Conservation (phyloP, 1,139 yeast genomes). For the Trichomonascaceae sp. region DNA sequence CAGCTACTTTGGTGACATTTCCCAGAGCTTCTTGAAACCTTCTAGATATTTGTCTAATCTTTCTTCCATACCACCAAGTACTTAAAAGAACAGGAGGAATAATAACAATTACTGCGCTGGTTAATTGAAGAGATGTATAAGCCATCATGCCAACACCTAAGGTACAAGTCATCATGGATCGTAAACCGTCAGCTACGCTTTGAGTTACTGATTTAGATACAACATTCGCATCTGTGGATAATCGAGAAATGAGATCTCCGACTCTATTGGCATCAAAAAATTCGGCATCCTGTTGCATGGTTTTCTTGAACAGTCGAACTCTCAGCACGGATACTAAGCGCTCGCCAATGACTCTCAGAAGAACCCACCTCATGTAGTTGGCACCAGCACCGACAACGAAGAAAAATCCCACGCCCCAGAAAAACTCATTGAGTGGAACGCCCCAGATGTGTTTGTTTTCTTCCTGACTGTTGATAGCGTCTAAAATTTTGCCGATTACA, state of each 20-base stretch:
- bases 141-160: conserved; percentile 89
- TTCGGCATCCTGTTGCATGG: conserved; percentile 82
- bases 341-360: conserved; percentile 76
- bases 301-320: conserved; percentile 65
- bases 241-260: conserved; percentile 85
- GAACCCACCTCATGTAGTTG: conserved; percentile 71
- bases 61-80: conserved; percentile 71
- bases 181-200: conserved; percentile 83
- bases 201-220: conserved; percentile 85
- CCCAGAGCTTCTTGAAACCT: conserved; percentile 83
- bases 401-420: conserved; percentile 46
- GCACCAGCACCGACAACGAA: conserved; percentile 67
- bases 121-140: conserved; percentile 71
- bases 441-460: conserved; percentile 40
- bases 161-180: conserved; percentile 70
- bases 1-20: conserved; percentile 78
- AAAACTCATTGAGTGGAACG: conserved; percentile 42
- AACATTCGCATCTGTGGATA: conserved; percentile 84
- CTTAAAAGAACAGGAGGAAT: conserved; percentile 79
- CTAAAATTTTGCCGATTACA: conserved; percentile 68
- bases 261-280: conserved; percentile 90
- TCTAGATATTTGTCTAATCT: conserved; percentile 68
- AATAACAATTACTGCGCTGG: conserved; percentile 66
- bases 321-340: conserved; percentile 78
- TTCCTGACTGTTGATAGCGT: conserved; percentile 44